Evolutionary conservation across 441 rosid species (phyloP).

Genomic region (Erodium trifolium): DNA sequence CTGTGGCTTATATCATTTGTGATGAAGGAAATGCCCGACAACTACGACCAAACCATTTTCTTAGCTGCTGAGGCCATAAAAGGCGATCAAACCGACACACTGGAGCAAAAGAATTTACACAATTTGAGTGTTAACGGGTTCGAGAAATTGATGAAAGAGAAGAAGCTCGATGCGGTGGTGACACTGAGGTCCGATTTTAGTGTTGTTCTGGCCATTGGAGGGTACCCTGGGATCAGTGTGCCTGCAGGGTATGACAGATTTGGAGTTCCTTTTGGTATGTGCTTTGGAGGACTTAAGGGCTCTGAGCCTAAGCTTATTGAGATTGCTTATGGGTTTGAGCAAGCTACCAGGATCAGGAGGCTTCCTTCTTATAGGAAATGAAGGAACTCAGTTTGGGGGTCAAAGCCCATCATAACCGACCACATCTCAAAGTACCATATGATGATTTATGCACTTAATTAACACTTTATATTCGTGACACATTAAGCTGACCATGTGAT

Average conservation of each 20-base stretch:
- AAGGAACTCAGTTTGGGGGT: background rate
- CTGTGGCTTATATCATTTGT: background rate
- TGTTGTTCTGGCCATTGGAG: conserved; percentile 31
- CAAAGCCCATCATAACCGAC: too few relatives aligned
- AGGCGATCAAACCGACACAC: conserved; percentile 16
- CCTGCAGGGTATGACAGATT: conserved; percentile 22
- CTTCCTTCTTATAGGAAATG: conserved; percentile 11
- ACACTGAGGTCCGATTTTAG: conserved; percentile 14
- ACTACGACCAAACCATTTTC: conserved; percentile 26
- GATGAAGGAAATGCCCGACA: conserved; percentile 22
- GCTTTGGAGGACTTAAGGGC: conserved; percentile 24
- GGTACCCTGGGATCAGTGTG: conserved; percentile 31
- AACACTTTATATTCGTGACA: too few relatives aligned
- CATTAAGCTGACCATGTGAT: too few relatives aligned
- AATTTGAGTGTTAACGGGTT: conserved; percentile 21
- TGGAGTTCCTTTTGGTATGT: conserved; percentile 23
- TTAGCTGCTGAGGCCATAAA: conserved; percentile 24
- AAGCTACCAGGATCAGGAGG: conserved; percentile 21
- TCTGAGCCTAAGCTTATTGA: conserved; percentile 25
- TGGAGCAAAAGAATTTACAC: conserved; percentile 19
- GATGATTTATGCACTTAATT: too few relatives aligned
- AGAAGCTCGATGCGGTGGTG: conserved; percentile 26
- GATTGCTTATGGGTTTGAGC: conserved; percentile 25
- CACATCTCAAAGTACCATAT: too few relatives aligned
- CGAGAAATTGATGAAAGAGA: conserved; percentile 24